Base-by-base conservation (phyloP, 2,329 filamentous ascomycete species). In the Exserohilum rostratum region DNA sequence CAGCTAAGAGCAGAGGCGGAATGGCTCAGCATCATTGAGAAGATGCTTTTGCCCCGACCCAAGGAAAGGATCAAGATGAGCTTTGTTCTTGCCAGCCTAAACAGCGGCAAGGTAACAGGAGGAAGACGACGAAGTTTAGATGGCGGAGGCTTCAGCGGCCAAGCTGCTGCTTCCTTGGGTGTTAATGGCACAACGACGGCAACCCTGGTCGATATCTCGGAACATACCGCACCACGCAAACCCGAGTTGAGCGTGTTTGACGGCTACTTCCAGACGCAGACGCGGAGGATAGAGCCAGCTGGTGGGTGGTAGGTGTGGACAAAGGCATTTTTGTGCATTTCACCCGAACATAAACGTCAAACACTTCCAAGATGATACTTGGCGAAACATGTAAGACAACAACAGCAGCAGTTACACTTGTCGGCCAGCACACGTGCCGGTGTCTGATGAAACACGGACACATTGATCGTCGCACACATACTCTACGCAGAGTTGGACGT, bases 191-290 rank as follows among this genome's bases (percentile, higher is more conserved):
- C 50, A 6, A 30, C 50, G 11, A 50, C 55, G 20, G 46, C 59
- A 2, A 58, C 59, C 7, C 45, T 65, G 10, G 58, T 66, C 22
- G 62, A 65, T 11, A 55, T 55, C 11, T 66, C 45, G 34, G 56
- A 47, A 37, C 58, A 13, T 22, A 51, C 61, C 22, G 51, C 43
- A 38, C 53, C 60, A 5, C 61, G 62, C 2, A 65, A 68, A 29
- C 69, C 71, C 1, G 71, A 74, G 47, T 25, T 74, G 38, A 74
- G 70, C 46, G 65, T 72, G 1, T 73, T 74, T 39, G 72, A 74
- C 47, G 71, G 70, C 1, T 75, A 73, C 53, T 75, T 73, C 37
- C 65, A 71, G 50, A 66, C 69, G 38, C 70, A 74, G 54, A 61
- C 67, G 27, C 59, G 67, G 9, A 55, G 58, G 15, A 46, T 67